Evolutionary conservation across 306 rosid genomes (phyloP), one percentile per base, ranked within the genome.

Genomic region (Comarum palustre): DNA sequence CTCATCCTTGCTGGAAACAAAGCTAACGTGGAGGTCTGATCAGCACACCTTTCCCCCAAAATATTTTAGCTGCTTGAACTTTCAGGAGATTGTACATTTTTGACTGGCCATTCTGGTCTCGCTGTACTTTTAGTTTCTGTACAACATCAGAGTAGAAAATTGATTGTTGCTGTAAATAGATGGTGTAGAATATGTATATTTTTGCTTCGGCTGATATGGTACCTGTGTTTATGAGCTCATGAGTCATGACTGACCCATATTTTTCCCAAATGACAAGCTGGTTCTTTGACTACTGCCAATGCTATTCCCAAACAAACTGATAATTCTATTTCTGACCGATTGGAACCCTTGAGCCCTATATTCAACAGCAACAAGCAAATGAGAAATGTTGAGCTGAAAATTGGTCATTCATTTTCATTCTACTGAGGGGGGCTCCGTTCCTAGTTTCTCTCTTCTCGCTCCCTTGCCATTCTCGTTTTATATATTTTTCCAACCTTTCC

Each of bases 1-100:
- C 78, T 94, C 85, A 94, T 94, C 84, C 99, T 94, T 66, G 88
- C 99, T 32, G 99, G 99, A 80, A 94, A 91, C 82, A 94, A 91
- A 77, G 95, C 99, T 45, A 94, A 94, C 52, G 91, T 94, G 62
- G 91, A 91, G 31, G 12, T 73, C 60, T 89, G 79, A 66, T 52
- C n/a, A n/a, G 59, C 12, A 4, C 20, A 8, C 16, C 47, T 57
- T 17, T 69, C 31, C 51, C 72, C 24, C 15, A 43, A 25, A n/a
- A 41, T 5, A 1, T 38, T 19, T 29, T 27, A 55, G 52, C 43
- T 1, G 20, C 59, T 27, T 46, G 63, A 55, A 46, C 47, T 64
- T 22, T 48, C 24, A 31, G 1, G 69, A 29, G 69, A 72, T 66
- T 79, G 74, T 85, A 68, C 16, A 82, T 75, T 73, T 64, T 60